Base-by-base conservation (phyloP, 1,139 yeast species). In the Torulaspora globosa region DNA sequence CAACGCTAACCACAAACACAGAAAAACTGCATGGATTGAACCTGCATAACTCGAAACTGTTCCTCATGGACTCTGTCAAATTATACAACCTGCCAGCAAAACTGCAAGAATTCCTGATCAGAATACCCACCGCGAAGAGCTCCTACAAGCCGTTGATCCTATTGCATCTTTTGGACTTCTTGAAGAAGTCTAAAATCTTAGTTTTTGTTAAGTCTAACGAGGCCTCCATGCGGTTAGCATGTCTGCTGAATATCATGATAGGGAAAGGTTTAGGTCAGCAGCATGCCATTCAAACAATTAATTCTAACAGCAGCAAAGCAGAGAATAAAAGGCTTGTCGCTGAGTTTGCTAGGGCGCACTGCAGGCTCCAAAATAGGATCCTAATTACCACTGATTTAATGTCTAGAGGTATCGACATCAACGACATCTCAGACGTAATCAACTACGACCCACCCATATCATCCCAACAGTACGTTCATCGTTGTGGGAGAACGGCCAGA, bases 401-500 rank as follows among this genome's bases (percentile, higher is more conserved):
- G 62, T 87, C 97, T 14, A 81, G 99, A 68, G 99, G 99, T 70
- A 79, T 92, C 35, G 96, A 92, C 69, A 75, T 94, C 40, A 70
- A 76, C 8, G 74, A 81, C 6, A 80, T 94, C 41, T 74, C 80
- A 26, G 79, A 81, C 51, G 97, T 92, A 11, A 69, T 92, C 44
- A 94, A 92, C 65, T 92, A 92, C 63, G 98, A 94, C 58, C 69
- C 89, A 47, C 98, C 98, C 7, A 76, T 81, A 38, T 85, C 96
- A 0, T 77, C 92, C 0, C 82, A 94, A 54, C 98, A 92, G 59
- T 94, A 92, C 58, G 87, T 92, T 27, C 99, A 92, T 66, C 76
- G 98, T 56, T 92, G 90, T 29, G 98, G 98, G 36, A 81, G 98
- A 71, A 90, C 97, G 0, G 97, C 97, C 1, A 80, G 98, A 68